phyloP scores from a whole-genome alignment of 2,329 filamentous ascomycete species.

The Pseudopithomyces maydicus region DNA sequence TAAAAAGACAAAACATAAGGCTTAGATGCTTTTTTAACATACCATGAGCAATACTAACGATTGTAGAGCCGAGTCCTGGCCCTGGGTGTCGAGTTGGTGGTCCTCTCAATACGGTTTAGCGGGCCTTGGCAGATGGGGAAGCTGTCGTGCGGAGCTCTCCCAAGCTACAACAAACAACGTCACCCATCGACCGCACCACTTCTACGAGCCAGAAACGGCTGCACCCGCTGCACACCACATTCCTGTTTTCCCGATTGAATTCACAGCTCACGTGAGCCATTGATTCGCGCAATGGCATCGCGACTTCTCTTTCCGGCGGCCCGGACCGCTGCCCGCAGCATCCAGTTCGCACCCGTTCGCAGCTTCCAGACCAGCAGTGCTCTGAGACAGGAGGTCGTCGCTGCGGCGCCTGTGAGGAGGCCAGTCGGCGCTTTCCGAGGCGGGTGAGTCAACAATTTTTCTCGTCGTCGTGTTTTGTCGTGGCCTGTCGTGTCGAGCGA shows the following conservation, averaged over 20 bases:
- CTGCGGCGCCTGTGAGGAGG: slow-evolving; percentile 59
- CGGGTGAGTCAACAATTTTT: slow-evolving; percentile 60
- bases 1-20: too few relatives aligned
- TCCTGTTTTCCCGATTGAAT: not conserved
- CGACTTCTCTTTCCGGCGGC: slow-evolving; percentile 48
- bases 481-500: too few relatives aligned
- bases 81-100: not conserved
- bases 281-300: slow-evolving; percentile 49
- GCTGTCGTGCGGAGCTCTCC: slow-evolving; percentile 2
- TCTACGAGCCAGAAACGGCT: not conserved
- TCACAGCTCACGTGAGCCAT: slow-evolving; percentile 13
- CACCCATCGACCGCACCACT: not conserved
- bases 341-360: slow-evolving; percentile 24
- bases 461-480: not conserved
- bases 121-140: not conserved
- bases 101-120: slow-evolving; percentile 3
- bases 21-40: too few relatives aligned
- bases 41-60: too few relatives aligned
- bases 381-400: slow-evolving; percentile 39
- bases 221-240: not conserved
- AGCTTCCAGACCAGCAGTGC: slow-evolving; percentile 49
- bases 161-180: slow-evolving; percentile 11
- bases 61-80: too few relatives aligned
- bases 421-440: slow-evolving; percentile 74
- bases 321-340: slow-evolving; percentile 35